Evolutionary conservation across 306 rosid genomes (phyloP), one percentile per base, ranked within the genome.

Genomic region (Vigna radiata): DNA sequence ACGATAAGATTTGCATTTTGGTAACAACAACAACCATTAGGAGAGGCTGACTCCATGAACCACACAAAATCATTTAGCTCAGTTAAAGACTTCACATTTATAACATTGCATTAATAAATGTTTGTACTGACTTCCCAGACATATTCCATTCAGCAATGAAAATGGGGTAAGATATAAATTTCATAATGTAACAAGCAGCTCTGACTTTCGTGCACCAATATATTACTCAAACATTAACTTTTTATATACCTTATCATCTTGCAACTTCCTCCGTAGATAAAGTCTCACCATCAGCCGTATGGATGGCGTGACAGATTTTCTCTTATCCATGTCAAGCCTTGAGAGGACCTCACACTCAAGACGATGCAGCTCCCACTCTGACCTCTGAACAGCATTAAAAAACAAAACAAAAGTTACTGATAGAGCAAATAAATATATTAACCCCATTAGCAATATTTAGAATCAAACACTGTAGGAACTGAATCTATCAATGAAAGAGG

Each of bases 321-420:
- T 80, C 85, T 80, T 88, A 27, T 79, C 85, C 77, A 68, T 64
- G 58, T 86, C 90, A 49, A 92, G 86, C 85, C 86, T 90, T 4
- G 90, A 85, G 19, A 95, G 91, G 65, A 83, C 91, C 41, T 83
- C 84, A 72, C 98, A 95, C 84, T 95, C 98, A 75, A 95, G 87
- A 72, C 93, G 96, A 84, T 95, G 98, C 84, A 92, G 82, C 72
- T 89, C 88, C 98, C 97, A 95, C 43, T 89, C 98, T 25, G 82
- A 85, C 84, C 83, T 92, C 97, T 95, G 82, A 67, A 65, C 61
- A 70, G 70, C 65, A 66, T 53, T 9, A 16, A 60, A 29, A 78
- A 77, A 76, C 43, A 5, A 11, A 29, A 14, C 36, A 29, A 59
- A 8, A 13, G 41, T 59, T 59, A 59, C 36, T 56, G 7, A 55